Evolutionary conservation across 306 rosid genomes (phyloP).

Genomic region (Quercus mongolica): DNA sequence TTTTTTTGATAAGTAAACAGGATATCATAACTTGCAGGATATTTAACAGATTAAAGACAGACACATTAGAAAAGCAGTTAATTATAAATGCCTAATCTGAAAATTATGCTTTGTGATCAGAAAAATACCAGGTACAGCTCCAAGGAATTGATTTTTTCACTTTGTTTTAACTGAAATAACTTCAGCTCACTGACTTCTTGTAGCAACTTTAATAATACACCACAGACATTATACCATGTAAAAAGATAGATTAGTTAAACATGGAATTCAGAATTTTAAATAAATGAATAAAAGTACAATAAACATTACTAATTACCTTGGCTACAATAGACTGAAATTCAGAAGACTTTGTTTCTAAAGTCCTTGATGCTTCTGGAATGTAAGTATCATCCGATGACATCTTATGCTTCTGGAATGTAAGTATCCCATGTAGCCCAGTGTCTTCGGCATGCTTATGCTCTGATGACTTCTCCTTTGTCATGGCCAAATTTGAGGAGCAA

Average conservation of each 20-base stretch:
- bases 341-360: slow-evolving; percentile 13
- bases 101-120: neutral
- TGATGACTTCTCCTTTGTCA: neutral
- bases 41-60: neutral
- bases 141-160: slow-evolving; percentile 30
- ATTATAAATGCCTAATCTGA: neutral
- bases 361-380: slow-evolving; percentile 13
- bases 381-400: neutral
- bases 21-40: neutral
- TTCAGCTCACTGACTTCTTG: slow-evolving; percentile 36
- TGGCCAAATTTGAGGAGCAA: slow-evolving; percentile 2
- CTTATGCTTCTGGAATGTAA: slow-evolving; percentile 14
- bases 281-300: neutral
- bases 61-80: neutral
- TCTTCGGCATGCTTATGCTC: neutral
- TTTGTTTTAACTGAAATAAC: slow-evolving; percentile 26
- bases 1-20: too few relatives aligned
- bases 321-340: slow-evolving; percentile 7
- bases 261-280: neutral
- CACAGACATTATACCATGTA: slow-evolving; percentile 1
- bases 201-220: slow-evolving; percentile 16
- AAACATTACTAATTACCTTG: slow-evolving; percentile 24
- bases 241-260: neutral
- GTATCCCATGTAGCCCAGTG: neutral
- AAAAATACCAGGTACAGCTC: slow-evolving; percentile 45